These are phyloP conservation scores for Aeminium ludgeri DNA, from an alignment of 495 filamentous ascomycete species.

Conservation along the genomic window DNA sequence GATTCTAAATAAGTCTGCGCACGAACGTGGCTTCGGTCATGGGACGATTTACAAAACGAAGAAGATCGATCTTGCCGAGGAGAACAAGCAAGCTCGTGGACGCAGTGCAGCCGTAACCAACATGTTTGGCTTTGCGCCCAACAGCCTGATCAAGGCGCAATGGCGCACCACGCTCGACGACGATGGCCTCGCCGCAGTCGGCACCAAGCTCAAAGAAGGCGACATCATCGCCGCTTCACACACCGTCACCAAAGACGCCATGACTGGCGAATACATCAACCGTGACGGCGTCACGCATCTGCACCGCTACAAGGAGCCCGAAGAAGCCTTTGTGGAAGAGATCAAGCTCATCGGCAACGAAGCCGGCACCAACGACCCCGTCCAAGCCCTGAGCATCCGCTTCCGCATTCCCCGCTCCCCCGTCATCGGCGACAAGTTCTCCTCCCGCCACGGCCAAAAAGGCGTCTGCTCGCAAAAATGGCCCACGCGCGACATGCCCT, in stretches of 20 bases:
- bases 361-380: conserved; percentile 52
- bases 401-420: conserved; percentile 78
- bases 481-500: conserved; percentile 89
- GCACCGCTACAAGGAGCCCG: conserved; percentile 80
- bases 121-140: conserved; percentile 74
- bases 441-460: conserved; percentile 94
- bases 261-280: conserved; percentile 43
- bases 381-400: conserved; percentile 76
- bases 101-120: conserved; percentile 29
- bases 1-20: conserved; percentile 95
- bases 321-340: conserved; percentile 78
- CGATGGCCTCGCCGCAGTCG: conserved; percentile 72
- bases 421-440: conserved; percentile 96
- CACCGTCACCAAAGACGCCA: conserved; percentile 54
- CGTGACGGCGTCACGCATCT: conserved; percentile 64
- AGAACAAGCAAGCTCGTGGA: conserved; percentile 17
- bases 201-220: conserved; percentile 56
- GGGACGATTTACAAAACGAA: conserved; percentile 97
- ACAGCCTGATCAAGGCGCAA: conserved; percentile 43
- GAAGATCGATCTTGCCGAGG: conserved; percentile 62
- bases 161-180: conserved; percentile 56
- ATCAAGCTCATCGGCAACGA: conserved; percentile 78
- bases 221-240: conserved; percentile 78
- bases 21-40: conserved; percentile 93
- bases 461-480: conserved; percentile 95